Evolutionary conservation across 345 rosid genomes (phyloP).

Genomic region (Gossypium australe): DNA sequence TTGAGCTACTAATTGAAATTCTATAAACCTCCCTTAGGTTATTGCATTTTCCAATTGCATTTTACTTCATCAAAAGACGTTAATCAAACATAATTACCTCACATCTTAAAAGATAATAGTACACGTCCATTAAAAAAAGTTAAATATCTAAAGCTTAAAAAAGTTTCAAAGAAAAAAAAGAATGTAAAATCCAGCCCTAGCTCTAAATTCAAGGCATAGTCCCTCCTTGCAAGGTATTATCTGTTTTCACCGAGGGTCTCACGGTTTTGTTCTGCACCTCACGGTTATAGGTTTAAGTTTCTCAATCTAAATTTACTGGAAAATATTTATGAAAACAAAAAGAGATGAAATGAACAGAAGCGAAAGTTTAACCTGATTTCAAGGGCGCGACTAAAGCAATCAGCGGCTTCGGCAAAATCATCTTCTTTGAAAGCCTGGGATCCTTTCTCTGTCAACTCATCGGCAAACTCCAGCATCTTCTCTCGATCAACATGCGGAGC

Average conservation of each 20-base stretch:
- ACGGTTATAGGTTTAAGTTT: not conserved
- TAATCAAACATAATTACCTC: not conserved
- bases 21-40: not conserved
- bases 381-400: conserved; percentile 88
- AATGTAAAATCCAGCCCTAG: not conserved
- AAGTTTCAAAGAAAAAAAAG: not conserved
- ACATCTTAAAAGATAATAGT: not conserved
- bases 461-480: conserved; percentile 59
- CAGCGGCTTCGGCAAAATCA: conserved; percentile 73
- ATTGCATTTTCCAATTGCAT: not conserved
- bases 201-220: not conserved
- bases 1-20: not conserved
- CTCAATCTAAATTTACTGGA: not conserved
- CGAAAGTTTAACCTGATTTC: conserved; percentile 65
- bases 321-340: not conserved
- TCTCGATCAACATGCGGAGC: conserved; percentile 37
- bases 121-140: not conserved
- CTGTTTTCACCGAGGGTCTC: too few species aligned
- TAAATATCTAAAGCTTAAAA: not conserved
- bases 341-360: not conserved
- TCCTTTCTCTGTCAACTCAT: conserved; percentile 64
- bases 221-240: too few species aligned
- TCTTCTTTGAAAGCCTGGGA: conserved; percentile 45
- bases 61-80: not conserved
- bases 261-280: not conserved